Evolutionary conservation across 768 basidiomycete genomes (phyloP).

Genomic region (Pluteus cervinus): DNA sequence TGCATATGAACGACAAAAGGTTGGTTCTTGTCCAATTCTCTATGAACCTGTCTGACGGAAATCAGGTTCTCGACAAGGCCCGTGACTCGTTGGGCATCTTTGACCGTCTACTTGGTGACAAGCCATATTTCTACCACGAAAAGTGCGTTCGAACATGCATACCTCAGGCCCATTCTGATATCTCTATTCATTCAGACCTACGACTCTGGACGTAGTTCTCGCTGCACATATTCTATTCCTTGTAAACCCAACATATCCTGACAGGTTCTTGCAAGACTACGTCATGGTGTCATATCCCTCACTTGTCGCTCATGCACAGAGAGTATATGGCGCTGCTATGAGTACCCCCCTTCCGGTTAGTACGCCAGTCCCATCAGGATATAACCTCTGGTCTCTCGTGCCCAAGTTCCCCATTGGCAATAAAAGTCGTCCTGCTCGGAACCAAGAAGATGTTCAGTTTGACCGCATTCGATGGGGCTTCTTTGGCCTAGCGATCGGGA

Average conservation of each 20-base stretch:
- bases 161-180: conserved; percentile 8
- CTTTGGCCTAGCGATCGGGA: conserved; percentile 37
- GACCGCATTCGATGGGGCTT: conserved; percentile 49
- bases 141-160: too few relatives aligned
- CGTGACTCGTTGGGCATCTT: conserved; percentile 53
- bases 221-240: conserved; percentile 67
- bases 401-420: conserved; percentile 24
- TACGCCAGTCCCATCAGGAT: conserved; percentile 9
- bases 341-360: conserved; percentile 13
- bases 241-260: conserved; percentile 51
- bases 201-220: conserved; percentile 57
- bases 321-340: conserved; percentile 31
- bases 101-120: conserved; percentile 43
- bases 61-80: conserved; percentile 55
- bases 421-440: conserved; percentile 13
- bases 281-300: conserved; percentile 49
- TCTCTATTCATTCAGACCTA: conserved; percentile 35
- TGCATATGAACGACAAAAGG: conserved; percentile 64
- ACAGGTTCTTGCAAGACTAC: conserved; percentile 49
- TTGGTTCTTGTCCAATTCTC: conserved; percentile 15
- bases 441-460: conserved; percentile 40
- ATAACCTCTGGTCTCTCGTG: conserved; percentile 33
- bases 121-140: conserved; percentile 47
- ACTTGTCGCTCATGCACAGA: conserved; percentile 53
- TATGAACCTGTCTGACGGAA: not conserved